Conservation (phyloP, 2,329 filamentous ascomycete species). For the Rutstroemia sp. region DNA sequence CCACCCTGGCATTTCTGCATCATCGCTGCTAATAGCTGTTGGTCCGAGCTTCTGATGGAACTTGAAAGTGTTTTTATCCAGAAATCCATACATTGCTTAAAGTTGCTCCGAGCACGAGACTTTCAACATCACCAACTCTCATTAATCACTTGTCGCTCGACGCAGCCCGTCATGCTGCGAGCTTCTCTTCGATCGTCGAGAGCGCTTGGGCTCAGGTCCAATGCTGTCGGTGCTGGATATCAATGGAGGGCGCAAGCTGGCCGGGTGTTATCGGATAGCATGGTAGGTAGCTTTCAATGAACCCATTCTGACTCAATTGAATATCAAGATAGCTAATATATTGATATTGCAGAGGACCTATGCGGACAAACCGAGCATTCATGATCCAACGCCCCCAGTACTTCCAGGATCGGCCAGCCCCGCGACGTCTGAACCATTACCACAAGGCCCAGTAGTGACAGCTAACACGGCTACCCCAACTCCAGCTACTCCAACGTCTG, state of each 20-base stretch:
- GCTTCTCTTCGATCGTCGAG: slow-evolving; percentile 59
- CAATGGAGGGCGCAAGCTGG: slow-evolving; percentile 48
- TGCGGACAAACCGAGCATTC: slow-evolving; percentile 44
- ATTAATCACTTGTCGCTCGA: slow-evolving; percentile 19
- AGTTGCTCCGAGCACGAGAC: slow-evolving; percentile 9
- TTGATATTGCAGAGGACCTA: slow-evolving; percentile 44
- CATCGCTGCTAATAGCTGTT: slow-evolving; percentile 5
- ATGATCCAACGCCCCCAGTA: slow-evolving; percentile 42
- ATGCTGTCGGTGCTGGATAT: slow-evolving; percentile 44
- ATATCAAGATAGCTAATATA: slow-evolving; percentile 3
- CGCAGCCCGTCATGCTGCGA: slow-evolving; percentile 58
- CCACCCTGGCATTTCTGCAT: slow-evolving; percentile 3
- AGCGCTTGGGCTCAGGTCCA: slow-evolving; percentile 48
- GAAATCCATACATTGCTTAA: slow-evolving; percentile 10
- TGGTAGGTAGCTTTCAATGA: slow-evolving; percentile 29
- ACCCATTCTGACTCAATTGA: slow-evolving; percentile 11
- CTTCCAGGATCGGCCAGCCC: slow-evolving; percentile 41
- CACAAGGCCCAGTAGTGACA: slow-evolving; percentile 24
- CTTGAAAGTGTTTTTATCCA: slow-evolving; percentile 14
- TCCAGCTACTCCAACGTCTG: slow-evolving; percentile 30
- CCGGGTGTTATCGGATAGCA: slow-evolving; percentile 28
- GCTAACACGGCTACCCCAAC: slow-evolving; percentile 15
- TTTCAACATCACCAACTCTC: slow-evolving; percentile 18
- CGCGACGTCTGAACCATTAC: slow-evolving; percentile 32
- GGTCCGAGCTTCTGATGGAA: slow-evolving; percentile 9